phyloP scores from a whole-genome alignment of 2,329 filamentous ascomycete species.

The Verticillium albo-atrum region DNA sequence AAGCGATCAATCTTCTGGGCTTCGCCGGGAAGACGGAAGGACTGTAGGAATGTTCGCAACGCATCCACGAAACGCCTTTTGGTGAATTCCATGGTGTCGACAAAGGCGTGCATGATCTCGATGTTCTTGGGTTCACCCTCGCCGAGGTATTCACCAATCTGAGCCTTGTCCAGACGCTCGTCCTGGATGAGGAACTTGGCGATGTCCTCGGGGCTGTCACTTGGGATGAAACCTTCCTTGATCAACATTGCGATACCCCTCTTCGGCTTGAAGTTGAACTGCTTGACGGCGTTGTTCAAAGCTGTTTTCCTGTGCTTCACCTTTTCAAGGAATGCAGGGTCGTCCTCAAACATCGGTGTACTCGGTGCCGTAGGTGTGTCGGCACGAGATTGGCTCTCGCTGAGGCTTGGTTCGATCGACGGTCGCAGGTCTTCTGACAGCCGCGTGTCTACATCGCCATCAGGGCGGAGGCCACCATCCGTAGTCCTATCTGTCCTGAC shows the following conservation, averaged over 20 bases:
- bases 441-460: constrained; percentile 28
- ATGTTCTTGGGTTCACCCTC: constrained; percentile 93
- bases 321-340: constrained; percentile 89
- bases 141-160: constrained; percentile 90
- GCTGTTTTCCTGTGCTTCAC: constrained; percentile 94
- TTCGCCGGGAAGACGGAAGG: constrained; percentile 91
- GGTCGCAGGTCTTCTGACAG: constrained; percentile 39
- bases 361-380: constrained; percentile 57
- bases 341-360: constrained; percentile 75
- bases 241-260: constrained; percentile 81
- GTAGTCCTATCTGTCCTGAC: constrained; percentile 56
- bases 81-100: constrained; percentile 89
- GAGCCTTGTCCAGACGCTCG: constrained; percentile 82
- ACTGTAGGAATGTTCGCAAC: constrained; percentile 84
- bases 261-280: constrained; percentile 98
- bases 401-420: constrained; percentile 65
- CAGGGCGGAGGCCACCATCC: constrained; percentile 11
- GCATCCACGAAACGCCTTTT: constrained; percentile 92
- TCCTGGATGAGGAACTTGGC: constrained; percentile 77
- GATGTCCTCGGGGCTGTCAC: constrained; percentile 74
- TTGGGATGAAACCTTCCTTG: constrained; percentile 81
- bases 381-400: constrained; percentile 57
- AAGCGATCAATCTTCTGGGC: constrained; percentile 99
- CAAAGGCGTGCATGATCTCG: constrained; percentile 85
- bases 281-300: constrained; percentile 77